These are phyloP conservation scores for Neoarthrinium moseri DNA, from an alignment of 2,329 filamentous ascomycete genomes.

Conservation along the genomic window DNA sequence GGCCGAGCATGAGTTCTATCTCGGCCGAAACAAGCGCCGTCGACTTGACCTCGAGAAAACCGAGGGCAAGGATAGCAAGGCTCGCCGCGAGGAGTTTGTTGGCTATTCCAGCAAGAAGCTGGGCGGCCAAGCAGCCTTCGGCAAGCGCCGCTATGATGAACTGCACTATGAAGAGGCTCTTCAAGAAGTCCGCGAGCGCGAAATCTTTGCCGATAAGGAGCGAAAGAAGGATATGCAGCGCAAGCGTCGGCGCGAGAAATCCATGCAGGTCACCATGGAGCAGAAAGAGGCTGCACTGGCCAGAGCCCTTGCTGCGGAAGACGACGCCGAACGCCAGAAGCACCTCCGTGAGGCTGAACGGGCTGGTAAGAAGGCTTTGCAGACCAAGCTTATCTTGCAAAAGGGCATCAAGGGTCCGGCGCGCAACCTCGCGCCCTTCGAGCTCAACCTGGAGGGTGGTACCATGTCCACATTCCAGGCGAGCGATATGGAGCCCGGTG, in stretches of 20 bases:
- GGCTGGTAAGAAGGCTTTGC: constrained; percentile 87
- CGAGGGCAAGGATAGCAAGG: constrained; percentile 65
- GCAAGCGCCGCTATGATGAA: constrained; percentile 74
- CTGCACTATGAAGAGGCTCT: constrained; percentile 78
- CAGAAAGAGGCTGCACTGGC: constrained; percentile 82
- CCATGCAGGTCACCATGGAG: constrained; percentile 89
- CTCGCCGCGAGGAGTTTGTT: constrained; percentile 59
- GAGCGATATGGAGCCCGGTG: constrained; percentile 51
- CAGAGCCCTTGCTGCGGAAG: constrained; percentile 73
- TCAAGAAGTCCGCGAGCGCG: constrained; percentile 83
- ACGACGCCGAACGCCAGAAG: constrained; percentile 78
- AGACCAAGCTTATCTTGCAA: constrained; percentile 83
- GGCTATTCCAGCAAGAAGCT: constrained; percentile 61
- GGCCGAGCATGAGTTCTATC: constrained; percentile 43
- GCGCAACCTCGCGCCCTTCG: constrained; percentile 65
- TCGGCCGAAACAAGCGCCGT: constrained; percentile 65
- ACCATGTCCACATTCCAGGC: constrained; percentile 83
- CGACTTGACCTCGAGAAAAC: constrained; percentile 61
- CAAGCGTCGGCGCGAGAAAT: constrained; percentile 92
- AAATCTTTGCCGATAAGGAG: constrained; percentile 93
- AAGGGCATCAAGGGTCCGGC: constrained; percentile 81
- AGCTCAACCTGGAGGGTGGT: constrained; percentile 80
- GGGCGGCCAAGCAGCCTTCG: constrained; percentile 64
- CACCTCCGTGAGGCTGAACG: constrained; percentile 84
- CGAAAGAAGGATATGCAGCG: constrained; percentile 99